phyloP scores from a whole-genome alignment of 1,139 yeast genomes.

The Lodderomyces margitis region DNA sequence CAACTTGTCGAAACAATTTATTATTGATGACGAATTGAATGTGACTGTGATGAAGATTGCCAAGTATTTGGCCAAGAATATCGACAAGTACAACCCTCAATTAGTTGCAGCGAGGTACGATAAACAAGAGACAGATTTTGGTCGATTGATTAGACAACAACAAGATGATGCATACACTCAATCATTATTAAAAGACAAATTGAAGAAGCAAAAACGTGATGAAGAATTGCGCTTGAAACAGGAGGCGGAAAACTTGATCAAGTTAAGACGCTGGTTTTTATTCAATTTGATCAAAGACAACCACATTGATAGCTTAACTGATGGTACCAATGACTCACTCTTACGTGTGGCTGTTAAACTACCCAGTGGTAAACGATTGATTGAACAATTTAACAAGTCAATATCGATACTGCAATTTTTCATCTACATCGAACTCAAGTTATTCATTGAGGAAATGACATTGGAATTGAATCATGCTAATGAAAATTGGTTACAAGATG shows the following conservation, averaged over 20 bases:
- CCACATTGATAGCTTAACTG: slow-evolving; percentile 15
- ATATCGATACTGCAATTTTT: slow-evolving; percentile 62
- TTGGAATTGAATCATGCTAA: slow-evolving; percentile 14
- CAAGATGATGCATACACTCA: slow-evolving; percentile 57
- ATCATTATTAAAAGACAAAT: slow-evolving; percentile 46
- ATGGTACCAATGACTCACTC: slow-evolving; percentile 11
- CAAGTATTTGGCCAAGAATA: slow-evolving; percentile 32
- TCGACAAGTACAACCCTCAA: slow-evolving; percentile 51
- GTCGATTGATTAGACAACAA: slow-evolving; percentile 50
- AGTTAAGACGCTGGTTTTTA: slow-evolving; percentile 10
- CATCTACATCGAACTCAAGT: slow-evolving; percentile 54
- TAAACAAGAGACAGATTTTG: slow-evolving; percentile 51
- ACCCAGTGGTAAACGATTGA: slow-evolving; percentile 59
- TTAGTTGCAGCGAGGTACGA: slow-evolving; percentile 49
- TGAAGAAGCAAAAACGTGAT: slow-evolving; percentile 33
- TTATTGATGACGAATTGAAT: slow-evolving; percentile 20
- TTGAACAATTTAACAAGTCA: slow-evolving; percentile 50
- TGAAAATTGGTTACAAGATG: slow-evolving; percentile 15
- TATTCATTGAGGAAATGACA: slow-evolving; percentile 19
- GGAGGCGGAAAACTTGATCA: slow-evolving; percentile 15
- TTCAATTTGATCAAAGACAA: slow-evolving; percentile 18
- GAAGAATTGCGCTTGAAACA: slow-evolving; percentile 25
- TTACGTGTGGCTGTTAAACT: slow-evolving; percentile 38
- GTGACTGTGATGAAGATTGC: slow-evolving; percentile 28
- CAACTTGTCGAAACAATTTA: slow-evolving; percentile 26